A percentile compares a stretch with the other conserved stretches of the same genome.
Conservation (phyloP, 2,329 filamentous ascomycete species). For the Pseudonectria foliicola region DNA sequence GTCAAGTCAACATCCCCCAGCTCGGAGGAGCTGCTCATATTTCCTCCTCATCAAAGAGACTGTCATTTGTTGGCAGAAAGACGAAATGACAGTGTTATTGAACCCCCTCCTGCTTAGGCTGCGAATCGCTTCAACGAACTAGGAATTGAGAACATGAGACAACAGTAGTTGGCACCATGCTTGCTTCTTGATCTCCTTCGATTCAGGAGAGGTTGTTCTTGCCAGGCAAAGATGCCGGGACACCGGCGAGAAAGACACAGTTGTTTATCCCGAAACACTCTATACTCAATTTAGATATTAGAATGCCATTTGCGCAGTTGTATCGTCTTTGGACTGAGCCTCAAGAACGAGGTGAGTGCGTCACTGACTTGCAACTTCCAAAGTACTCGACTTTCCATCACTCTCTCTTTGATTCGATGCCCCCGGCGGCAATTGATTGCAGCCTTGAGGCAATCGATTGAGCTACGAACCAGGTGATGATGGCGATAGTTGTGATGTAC, state of each 20-base stretch:
- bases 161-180: no score
- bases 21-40: neutral
- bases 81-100: no score
- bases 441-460: conserved; percentile 24
- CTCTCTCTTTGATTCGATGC: conserved; percentile 30
- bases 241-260: no score
- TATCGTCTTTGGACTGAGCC: no score
- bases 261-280: conserved; percentile 12
- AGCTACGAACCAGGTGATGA: conserved; percentile 37
- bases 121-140: no score
- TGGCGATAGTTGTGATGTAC: conserved; percentile 60
- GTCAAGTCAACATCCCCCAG: neutral
- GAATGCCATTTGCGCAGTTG: conserved; percentile 8
- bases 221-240: no score
- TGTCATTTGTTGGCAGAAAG: no score
- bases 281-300: conserved; percentile 24
- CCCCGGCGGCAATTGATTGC: conserved; percentile 19
- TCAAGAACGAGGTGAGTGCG: neutral
- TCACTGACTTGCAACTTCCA: neutral
- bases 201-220: no score
- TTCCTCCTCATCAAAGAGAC: neutral
- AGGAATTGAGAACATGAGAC: no score
- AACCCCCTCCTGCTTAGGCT: no score
- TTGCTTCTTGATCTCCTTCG: no score
- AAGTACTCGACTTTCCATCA: conserved; percentile 15